Conservation (phyloP, 2,329 filamentous ascomycete species). For the Aspergillus pseudoterreus region DNA sequence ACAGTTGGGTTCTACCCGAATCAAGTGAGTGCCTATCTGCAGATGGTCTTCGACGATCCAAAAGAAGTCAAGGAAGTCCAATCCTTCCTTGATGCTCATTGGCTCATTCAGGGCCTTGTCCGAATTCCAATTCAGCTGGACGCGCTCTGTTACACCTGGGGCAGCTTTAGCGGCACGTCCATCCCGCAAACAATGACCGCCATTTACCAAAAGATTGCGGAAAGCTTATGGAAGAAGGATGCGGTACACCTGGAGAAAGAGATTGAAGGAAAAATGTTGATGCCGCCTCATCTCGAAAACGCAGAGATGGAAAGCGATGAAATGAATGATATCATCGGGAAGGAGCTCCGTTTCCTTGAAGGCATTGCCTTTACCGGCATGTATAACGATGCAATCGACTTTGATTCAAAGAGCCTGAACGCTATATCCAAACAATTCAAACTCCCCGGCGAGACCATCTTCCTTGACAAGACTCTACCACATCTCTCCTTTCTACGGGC, state of each 20-base stretch:
- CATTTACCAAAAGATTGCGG: slow-evolving; percentile 27
- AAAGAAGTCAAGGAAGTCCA: not conserved
- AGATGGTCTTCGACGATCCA: slow-evolving; percentile 13
- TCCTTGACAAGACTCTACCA: slow-evolving; percentile 7
- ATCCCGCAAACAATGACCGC: slow-evolving; percentile 36
- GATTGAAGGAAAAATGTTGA: not conserved
- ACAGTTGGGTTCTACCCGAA: not conserved
- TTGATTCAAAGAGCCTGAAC: slow-evolving; percentile 20
- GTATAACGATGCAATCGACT: slow-evolving; percentile 32
- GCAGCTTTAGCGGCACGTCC: not conserved
- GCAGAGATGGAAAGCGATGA: too few species aligned
- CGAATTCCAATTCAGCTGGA: slow-evolving; percentile 47
- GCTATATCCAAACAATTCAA: slow-evolving; percentile 8
- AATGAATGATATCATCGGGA: too few species aligned
- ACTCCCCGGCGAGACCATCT: too few species aligned
- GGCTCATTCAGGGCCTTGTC: slow-evolving; percentile 34
- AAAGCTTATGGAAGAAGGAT: slow-evolving; percentile 40
- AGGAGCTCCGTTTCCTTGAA: too few species aligned
- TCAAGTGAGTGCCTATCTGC: slow-evolving; percentile 9
- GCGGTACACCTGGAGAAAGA: slow-evolving; percentile 23
- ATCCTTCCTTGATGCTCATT: slow-evolving; percentile 30
- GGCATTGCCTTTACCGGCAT: slow-evolving; percentile 36
- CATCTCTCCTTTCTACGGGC: slow-evolving; percentile 37
- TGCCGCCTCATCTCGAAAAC: too few species aligned
- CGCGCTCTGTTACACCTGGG: slow-evolving; percentile 35